These are phyloP conservation scores for Penicillium italicum DNA, from an alignment of 2,329 filamentous ascomycete species.

Conservation along the genomic window DNA sequence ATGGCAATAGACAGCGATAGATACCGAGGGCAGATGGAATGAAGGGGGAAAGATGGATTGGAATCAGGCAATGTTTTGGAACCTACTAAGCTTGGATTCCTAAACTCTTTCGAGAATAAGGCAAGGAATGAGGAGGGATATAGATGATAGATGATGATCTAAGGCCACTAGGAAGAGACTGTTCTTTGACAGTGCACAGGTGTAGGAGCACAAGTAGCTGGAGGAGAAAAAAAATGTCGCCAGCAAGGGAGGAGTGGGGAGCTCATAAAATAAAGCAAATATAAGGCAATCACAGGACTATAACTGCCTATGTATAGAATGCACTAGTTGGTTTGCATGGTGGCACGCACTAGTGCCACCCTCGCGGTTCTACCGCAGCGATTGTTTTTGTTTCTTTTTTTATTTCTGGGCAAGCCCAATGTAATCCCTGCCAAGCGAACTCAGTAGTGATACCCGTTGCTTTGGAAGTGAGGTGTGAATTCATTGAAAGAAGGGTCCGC, in stretches of 20 bases:
- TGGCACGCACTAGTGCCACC: constrained; percentile 10
- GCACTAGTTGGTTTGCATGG: constrained; percentile 8
- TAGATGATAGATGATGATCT: not conserved
- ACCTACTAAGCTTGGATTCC: constrained; percentile 9
- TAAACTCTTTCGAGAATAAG: constrained; percentile 5
- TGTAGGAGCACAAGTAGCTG: not conserved
- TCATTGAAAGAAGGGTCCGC: not conserved
- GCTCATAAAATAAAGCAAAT: constrained; percentile 11
- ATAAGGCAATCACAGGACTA: constrained; percentile 17
- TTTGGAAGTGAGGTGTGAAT: not conserved
- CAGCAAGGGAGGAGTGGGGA: constrained; percentile 3
- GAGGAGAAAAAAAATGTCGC: not conserved
- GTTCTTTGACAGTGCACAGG: not conserved
- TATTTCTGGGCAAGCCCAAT: not conserved
- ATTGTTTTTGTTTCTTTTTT: not conserved
- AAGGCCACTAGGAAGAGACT: constrained; percentile 6
- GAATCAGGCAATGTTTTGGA: constrained; percentile 1
- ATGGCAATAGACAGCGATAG: not conserved
- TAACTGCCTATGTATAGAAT: constrained; percentile 9
- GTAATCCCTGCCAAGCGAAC: not conserved
- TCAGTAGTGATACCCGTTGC: not conserved
- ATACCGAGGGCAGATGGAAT: constrained; percentile 10
- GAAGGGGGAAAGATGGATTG: constrained; percentile 10
- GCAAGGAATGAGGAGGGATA: not conserved
- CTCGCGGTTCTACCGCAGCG: not conserved